Evolutionary conservation across 1,284 basidiomycete genomes (phyloP).

Genomic region (Heterobasidion occidentale): DNA sequence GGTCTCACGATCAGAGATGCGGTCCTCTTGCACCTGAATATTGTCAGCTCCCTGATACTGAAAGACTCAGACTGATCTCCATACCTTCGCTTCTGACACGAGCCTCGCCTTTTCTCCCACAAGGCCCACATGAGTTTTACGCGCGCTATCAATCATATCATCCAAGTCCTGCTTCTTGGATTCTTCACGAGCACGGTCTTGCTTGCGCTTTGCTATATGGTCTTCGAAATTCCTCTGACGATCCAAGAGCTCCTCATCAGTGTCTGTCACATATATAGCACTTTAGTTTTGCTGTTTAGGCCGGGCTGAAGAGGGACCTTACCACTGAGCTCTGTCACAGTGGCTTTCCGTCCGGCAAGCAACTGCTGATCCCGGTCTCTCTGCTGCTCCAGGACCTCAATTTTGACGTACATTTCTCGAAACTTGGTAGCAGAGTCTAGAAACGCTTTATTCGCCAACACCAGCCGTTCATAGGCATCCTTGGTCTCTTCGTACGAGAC

Average conservation of each 20-base stretch:
- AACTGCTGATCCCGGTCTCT: conserved; percentile 49
- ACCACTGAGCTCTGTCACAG: neutral
- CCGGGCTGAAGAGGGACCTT: no score
- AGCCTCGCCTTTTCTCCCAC: conserved; percentile 55
- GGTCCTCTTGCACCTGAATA: conserved; percentile 66
- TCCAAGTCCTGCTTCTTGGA: conserved; percentile 52
- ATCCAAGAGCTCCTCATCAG: conserved; percentile 67
- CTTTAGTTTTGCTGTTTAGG: neutral
- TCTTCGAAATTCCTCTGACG: conserved; percentile 70
- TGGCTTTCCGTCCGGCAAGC: conserved; percentile 36
- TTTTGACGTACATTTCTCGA: conserved; percentile 72
- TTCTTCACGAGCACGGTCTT: conserved; percentile 39
- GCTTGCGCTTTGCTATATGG: conserved; percentile 48
- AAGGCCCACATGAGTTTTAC: conserved; percentile 47
- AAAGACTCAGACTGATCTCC: conserved; percentile 7
- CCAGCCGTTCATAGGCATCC: conserved; percentile 57
- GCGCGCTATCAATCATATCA: conserved; percentile 49
- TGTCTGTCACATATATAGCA: conserved; percentile 39
- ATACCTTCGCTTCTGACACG: conserved; percentile 57
- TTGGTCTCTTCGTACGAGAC: conserved; percentile 70
- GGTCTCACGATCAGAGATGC: conserved; percentile 68
- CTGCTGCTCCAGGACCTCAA: conserved; percentile 61
- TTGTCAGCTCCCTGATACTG: neutral
- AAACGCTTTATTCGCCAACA: conserved; percentile 73
- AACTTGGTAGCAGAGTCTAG: conserved; percentile 83